Percentiles rank a stretch among this genome's conserved stretches.
Conservation (phyloP, 306 rosid genomes). For the Urtica urens region DNA sequence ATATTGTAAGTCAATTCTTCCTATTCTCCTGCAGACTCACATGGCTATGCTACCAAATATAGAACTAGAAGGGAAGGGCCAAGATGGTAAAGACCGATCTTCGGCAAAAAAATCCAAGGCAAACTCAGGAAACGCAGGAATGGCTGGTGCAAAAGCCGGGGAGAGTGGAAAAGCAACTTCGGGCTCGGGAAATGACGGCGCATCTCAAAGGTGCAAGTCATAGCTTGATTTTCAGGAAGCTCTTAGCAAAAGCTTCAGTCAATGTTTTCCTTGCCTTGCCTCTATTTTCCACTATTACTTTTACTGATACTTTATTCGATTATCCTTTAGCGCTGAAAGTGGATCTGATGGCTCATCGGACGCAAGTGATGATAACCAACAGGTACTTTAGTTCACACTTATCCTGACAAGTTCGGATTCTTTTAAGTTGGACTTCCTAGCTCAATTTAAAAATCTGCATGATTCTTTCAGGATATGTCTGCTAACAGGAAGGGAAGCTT, state of each 20-base stretch:
- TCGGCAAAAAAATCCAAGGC: conserved; percentile 61
- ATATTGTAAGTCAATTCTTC: conserved; percentile 14
- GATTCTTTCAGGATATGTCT: conserved; percentile 47
- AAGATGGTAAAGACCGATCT: conserved; percentile 63
- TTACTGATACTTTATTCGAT: not conserved
- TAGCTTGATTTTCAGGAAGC: conserved; percentile 10
- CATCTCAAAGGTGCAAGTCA: conserved; percentile 69
- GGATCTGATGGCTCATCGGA: conserved; percentile 85
- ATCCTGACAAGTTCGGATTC: not conserved
- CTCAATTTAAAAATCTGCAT: conserved; percentile 2
- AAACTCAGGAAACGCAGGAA: conserved; percentile 33
- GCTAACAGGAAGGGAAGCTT: conserved; percentile 74
- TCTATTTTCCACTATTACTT: not conserved
- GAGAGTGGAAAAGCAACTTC: conserved; percentile 79
- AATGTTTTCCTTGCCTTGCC: conserved; percentile 3
- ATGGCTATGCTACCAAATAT: conserved; percentile 26
- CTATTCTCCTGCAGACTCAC: conserved; percentile 44
- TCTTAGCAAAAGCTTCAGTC: conserved; percentile 11
- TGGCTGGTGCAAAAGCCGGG: conserved; percentile 46
- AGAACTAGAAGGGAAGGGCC: conserved; percentile 52
- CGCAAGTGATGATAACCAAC: conserved; percentile 77
- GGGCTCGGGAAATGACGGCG: conserved; percentile 82
- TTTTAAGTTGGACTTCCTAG: conserved; percentile 5
- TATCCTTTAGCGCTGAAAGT: conserved; percentile 61
- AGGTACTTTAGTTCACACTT: conserved; percentile 31